phyloP scores from a whole-genome alignment of 305 asterid genomes.

The Fraxinus albicans region DNA sequence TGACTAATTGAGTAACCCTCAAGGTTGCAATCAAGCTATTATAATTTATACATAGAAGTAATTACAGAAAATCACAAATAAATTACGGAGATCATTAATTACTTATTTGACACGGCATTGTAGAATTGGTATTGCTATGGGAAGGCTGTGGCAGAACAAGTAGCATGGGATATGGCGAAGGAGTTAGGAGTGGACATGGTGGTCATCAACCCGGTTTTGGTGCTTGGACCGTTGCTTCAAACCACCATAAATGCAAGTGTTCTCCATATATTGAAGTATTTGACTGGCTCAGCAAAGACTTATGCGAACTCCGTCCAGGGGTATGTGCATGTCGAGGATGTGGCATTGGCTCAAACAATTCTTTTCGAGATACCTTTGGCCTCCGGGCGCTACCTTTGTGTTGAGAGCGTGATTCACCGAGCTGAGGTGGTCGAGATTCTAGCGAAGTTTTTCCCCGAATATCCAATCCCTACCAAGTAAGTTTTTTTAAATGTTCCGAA shows the following conservation, averaged over 20 bases:
- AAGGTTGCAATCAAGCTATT: neutral
- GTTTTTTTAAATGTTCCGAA: constrained; percentile 14
- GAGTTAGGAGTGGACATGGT: constrained; percentile 74
- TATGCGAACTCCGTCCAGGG: constrained; percentile 80
- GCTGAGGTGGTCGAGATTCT: constrained; percentile 81
- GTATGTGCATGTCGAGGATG: constrained; percentile 81
- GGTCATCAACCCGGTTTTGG: constrained; percentile 77
- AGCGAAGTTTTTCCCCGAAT: constrained; percentile 76
- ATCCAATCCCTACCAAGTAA: constrained; percentile 87
- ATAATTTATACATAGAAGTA: neutral
- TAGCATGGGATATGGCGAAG: constrained; percentile 62
- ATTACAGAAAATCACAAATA: too few relatives aligned
- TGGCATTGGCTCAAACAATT: constrained; percentile 73
- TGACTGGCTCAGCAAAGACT: constrained; percentile 81
- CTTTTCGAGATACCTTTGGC: constrained; percentile 70
- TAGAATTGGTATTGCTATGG: constrained; percentile 99
- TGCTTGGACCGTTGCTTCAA: constrained; percentile 75
- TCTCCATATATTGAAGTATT: constrained; percentile 75
- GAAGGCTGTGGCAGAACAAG: constrained; percentile 80
- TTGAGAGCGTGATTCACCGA: constrained; percentile 88
- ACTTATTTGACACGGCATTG: neutral
- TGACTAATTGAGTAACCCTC: too few relatives aligned
- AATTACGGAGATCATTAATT: neutral
- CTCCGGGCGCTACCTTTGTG: constrained; percentile 80
- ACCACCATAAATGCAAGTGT: constrained; percentile 79